These are phyloP conservation scores for Auricularia sp. DNA, from an alignment of 768 basidiomycete species.

Conservation along the genomic window DNA sequence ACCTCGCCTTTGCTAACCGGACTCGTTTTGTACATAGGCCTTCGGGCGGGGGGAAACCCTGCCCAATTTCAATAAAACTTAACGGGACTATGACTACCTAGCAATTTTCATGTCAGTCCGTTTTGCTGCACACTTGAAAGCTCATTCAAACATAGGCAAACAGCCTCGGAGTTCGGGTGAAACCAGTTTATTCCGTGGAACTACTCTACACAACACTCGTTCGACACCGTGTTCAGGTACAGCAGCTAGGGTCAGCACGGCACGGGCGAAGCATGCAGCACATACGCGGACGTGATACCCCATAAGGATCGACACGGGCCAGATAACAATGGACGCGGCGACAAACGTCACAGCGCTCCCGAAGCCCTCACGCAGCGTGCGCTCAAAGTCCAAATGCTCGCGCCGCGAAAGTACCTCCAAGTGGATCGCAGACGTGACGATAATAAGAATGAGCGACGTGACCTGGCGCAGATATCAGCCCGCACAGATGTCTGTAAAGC, in stretches of 20 bases:
- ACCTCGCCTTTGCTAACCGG: no score
- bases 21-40: no score
- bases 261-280: slow-evolving; percentile 6
- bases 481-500: neutral
- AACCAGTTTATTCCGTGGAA: no score
- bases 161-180: no score
- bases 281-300: slow-evolving; percentile 80
- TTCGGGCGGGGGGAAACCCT: no score
- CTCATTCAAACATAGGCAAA: no score
- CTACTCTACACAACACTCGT: no score
- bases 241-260: slow-evolving; percentile 41
- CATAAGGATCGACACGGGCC: slow-evolving; percentile 74
- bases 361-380: slow-evolving; percentile 40
- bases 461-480: slow-evolving; percentile 35
- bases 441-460: slow-evolving; percentile 62
- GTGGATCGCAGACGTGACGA: slow-evolving; percentile 77
- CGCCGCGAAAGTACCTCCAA: slow-evolving; percentile 54
- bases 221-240: slow-evolving; percentile 70
- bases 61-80: no score
- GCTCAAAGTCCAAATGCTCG: slow-evolving; percentile 37
- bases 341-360: slow-evolving; percentile 79
- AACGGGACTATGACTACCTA: no score
- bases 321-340: slow-evolving; percentile 61
- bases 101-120: no score
- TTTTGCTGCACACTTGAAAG: no score